Evolutionary conservation across 768 basidiomycete species (phyloP), one percentile per base, ranked within the genome.

Genomic region (Coprinopsis strossmayeri): DNA sequence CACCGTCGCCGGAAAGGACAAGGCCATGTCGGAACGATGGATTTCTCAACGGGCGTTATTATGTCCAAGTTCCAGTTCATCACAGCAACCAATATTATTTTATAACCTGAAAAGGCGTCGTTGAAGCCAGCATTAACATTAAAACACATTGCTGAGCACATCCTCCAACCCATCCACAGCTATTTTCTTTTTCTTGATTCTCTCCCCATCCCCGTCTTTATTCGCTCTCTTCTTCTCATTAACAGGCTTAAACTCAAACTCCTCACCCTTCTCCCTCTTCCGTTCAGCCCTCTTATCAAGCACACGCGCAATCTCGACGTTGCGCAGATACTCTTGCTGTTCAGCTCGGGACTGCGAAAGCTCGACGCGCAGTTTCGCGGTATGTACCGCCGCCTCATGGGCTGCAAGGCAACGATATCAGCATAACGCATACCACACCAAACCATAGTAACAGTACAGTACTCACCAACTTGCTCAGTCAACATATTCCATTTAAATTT

Each of bases 401-500:
- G 94, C 96, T 98, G 28, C 15, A 49, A 39, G 26, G 26, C 26
- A 43, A 41, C 13, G 43, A 37, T 27, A 46, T 27, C 46, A 3
- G 32, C n/a, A 30, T 15, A 9, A 34, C n/a, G n/a, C n/a, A n/a
- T n/a, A n/a, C n/a, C n/a, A n/a, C n/a, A n/a, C n/a, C n/a, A n/a
- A n/a, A n/a, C n/a, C n/a, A n/a, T n/a, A n/a, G n/a, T n/a, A n/a
- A n/a, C n/a, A n/a, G n/a, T n/a, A n/a, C n/a, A n/a, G n/a, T 32
- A 76, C 93, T 64, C 61, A 95, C 95, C 92, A 57, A 99, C 85
- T 76, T 97, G 95, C 66, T 98, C 96, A 4, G 91, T 94, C 50
- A 99, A 72, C 95, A 96, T 96, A 66, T 87, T 83, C 96, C 96
- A 99, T 59, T 94, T 96, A 75, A 98, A 99, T 59, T 82, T 87